phyloP scores from a whole-genome alignment of 306 rosid species.

The Corylus americana region DNA sequence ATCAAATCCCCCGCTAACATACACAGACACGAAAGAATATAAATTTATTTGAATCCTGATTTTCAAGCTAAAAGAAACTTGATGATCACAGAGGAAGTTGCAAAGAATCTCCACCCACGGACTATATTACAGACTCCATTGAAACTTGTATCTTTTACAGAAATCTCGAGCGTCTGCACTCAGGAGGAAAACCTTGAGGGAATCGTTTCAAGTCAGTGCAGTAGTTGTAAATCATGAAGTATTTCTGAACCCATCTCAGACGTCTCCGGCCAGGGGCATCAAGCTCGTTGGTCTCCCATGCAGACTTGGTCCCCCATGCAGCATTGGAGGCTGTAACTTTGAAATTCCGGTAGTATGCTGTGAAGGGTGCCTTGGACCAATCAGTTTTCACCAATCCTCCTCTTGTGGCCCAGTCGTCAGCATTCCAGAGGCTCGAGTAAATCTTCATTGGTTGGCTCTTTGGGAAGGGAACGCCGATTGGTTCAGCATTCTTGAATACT shows the following conservation, averaged over 20 bases:
- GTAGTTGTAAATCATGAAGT: slow-evolving; percentile 85
- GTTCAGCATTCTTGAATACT: slow-evolving; percentile 69
- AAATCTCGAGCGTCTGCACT: slow-evolving; percentile 50
- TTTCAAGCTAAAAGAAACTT: slow-evolving; percentile 2
- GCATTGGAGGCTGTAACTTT: slow-evolving; percentile 37
- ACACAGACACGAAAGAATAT: background rate
- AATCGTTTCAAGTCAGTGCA: slow-evolving; percentile 75
- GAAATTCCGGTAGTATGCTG: slow-evolving; percentile 82
- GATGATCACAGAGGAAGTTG: background rate
- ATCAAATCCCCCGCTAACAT: background rate
- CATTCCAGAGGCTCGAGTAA: slow-evolving; percentile 78
- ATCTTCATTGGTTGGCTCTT: slow-evolving; percentile 74
- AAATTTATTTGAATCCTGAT: slow-evolving; percentile 5
- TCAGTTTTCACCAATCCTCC: slow-evolving; percentile 83
- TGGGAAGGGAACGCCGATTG: slow-evolving; percentile 71
- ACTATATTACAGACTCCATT: background rate
- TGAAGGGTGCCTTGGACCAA: slow-evolving; percentile 85
- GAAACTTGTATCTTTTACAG: background rate
- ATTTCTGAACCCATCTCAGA: slow-evolving; percentile 84
- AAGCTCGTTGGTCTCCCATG: slow-evolving; percentile 53
- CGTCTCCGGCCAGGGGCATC: slow-evolving; percentile 70
- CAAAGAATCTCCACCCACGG: slow-evolving; percentile 8
- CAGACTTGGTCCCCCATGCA: slow-evolving; percentile 24
- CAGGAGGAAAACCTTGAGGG: slow-evolving; percentile 67
- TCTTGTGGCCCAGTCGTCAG: slow-evolving; percentile 85